phyloP scores from a whole-genome alignment of 805 yeast species.

The Komagataella pseudopastoris region DNA sequence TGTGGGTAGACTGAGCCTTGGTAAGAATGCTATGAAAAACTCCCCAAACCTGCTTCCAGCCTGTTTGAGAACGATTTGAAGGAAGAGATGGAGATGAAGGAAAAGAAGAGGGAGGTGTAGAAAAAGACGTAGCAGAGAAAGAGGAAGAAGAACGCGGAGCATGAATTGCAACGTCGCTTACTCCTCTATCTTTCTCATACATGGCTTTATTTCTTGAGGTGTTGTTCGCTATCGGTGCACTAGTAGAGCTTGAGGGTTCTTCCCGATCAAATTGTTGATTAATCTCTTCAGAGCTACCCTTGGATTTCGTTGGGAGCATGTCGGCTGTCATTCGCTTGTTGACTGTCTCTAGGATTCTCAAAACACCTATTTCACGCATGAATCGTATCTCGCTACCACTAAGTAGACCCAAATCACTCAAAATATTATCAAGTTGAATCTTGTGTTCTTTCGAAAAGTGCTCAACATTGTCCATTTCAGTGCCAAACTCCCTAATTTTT shows the following conservation, averaged over 20 bases:
- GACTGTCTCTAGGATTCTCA: neutral
- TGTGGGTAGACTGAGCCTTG: neutral
- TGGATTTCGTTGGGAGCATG: neutral
- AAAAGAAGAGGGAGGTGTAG: neutral
- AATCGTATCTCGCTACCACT: neutral
- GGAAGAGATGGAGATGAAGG: neutral
- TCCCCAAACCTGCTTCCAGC: neutral
- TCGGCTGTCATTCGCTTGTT: neutral
- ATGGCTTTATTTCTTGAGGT: neutral
- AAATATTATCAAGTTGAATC: neutral
- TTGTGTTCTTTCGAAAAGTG: neutral
- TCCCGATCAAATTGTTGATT: neutral
- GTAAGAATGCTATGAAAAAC: neutral
- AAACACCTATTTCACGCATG: neutral
- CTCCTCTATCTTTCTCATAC: neutral
- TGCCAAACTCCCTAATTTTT: neutral
- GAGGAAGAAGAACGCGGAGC: neutral
- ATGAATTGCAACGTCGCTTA: neutral
- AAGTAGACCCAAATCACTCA: neutral
- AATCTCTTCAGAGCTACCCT: neutral
- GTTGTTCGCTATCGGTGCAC: neutral
- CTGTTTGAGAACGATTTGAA: neutral
- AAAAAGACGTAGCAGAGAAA: neutral
- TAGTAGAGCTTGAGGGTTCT: neutral
- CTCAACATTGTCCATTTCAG: neutral